Conservation (phyloP, 495 filamentous ascomycete genomes). For the Aspergillus cristatus region DNA sequence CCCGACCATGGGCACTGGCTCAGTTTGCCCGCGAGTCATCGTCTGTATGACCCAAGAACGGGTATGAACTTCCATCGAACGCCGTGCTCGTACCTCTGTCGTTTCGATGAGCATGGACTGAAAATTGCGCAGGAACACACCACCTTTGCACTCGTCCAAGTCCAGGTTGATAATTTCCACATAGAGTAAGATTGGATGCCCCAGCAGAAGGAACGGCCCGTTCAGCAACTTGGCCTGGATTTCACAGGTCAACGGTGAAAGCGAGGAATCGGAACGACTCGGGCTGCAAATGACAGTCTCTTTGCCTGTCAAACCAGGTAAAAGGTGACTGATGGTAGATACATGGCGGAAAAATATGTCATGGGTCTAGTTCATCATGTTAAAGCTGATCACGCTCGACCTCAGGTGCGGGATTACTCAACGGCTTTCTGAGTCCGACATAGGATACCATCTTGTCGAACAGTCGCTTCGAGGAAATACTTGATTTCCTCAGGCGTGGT, state of each 20-base stretch:
- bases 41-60: slow-evolving; percentile 5
- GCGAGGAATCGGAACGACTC: background rate
- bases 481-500: slow-evolving; percentile 3
- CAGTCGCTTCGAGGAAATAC: slow-evolving; percentile 5
- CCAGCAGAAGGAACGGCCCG: slow-evolving; percentile 1
- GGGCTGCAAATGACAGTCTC: background rate
- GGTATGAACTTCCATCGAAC: background rate
- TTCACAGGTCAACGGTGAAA: background rate
- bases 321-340: background rate
- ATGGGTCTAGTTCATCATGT: too few species aligned
- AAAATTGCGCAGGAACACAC: slow-evolving; percentile 6
- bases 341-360: too few species aligned
- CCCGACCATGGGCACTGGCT: background rate
- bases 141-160: background rate
- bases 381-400: background rate
- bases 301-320: background rate
- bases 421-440: background rate
- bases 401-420: slow-evolving; percentile 1
- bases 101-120: slow-evolving; percentile 8
- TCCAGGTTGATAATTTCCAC: slow-evolving; percentile 1
- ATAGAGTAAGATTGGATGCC: slow-evolving; percentile 1
- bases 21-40: slow-evolving; percentile 3
- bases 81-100: slow-evolving; percentile 1
- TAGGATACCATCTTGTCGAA: background rate
- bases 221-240: slow-evolving; percentile 2